These are phyloP conservation scores for Penicillium sp. DNA, from an alignment of 2,329 filamentous ascomycete genomes.

Conservation along the genomic window DNA sequence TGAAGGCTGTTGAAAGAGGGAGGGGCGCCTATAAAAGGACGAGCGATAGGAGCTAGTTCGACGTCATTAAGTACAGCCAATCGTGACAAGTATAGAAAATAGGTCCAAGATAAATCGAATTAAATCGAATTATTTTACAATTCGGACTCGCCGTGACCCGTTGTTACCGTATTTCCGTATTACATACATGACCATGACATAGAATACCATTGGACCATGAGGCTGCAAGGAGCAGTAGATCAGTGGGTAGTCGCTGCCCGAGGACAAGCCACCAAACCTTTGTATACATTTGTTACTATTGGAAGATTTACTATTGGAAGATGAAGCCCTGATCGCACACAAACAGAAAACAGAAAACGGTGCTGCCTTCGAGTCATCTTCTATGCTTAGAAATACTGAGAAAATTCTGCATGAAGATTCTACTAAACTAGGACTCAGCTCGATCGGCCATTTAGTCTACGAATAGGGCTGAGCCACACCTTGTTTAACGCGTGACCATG, in stretches of 20 bases:
- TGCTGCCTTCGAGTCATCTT: slow-evolving; percentile 3
- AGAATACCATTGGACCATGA: too few relatives aligned
- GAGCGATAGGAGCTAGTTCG: too few relatives aligned
- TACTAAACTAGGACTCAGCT: slow-evolving; percentile 4
- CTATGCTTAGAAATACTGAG: slow-evolving; percentile 5
- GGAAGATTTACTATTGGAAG: slow-evolving; percentile 9
- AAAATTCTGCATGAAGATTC: slow-evolving; percentile 1
- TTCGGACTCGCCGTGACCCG: too few relatives aligned
- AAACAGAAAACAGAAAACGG: background rate
- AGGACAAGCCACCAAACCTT: slow-evolving; percentile 7
- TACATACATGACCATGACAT: too few relatives aligned
- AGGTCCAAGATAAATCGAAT: too few relatives aligned
- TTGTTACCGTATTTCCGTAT: too few relatives aligned
- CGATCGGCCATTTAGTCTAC: slow-evolving; percentile 9
- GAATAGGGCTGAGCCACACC: slow-evolving; percentile 23
- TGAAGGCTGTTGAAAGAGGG: background rate
- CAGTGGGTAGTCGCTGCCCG: slow-evolving; percentile 13
- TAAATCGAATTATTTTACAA: too few relatives aligned
- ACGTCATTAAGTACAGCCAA: too few relatives aligned
- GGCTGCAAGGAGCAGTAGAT: too few relatives aligned
- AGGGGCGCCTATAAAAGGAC: too few relatives aligned
- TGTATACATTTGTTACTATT: slow-evolving; percentile 7
- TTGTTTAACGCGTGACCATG: slow-evolving; percentile 1
- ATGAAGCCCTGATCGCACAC: background rate
- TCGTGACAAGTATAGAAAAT: too few relatives aligned